Base-by-base conservation (phyloP, 2,329 filamentous ascomycete genomes). In the Cladophialophora bantiana region DNA sequence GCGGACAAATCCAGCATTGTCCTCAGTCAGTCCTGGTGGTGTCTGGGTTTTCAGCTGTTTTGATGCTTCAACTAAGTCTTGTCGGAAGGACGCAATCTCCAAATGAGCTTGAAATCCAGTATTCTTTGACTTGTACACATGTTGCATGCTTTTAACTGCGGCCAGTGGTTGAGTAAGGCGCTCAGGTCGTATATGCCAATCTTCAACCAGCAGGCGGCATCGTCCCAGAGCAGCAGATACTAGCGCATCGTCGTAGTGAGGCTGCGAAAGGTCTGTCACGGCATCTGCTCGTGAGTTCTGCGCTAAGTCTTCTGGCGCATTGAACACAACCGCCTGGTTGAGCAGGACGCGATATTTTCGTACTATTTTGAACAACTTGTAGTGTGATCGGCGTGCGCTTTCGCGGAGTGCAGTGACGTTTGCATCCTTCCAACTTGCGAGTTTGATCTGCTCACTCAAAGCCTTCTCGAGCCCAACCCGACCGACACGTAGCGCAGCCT, bases 391-490 rank as follows among this genome's bases (percentile, higher is more conserved):
- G 73, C 90, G 90, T 0, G 95, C 93, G 77, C 94, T 98, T 75
- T 97, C 93, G 71, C 90, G 88, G 15, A 99, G 82, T 0, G 93
- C 92, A 56, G 90, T 90, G 68, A 99, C 96, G 74, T 98, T 99
- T 26, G 92, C 97, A 73, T 99, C 95, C 77, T 96, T 97, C 96
- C 96, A 99, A 78, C 93, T 97, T 7, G 94, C 93, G 73, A 99
- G 83, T 60, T 96, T 88, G 15, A 99, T 86, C n/a, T 97, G 89
- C 72, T 98, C 92, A 76, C 91, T 94, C 85, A 98, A 92, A 65
- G 93, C 89, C 78, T 93, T 97, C 77, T 98, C 94, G n/a, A 98
- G 84, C 0, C 85, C 83, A 6, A 84, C 81, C 63, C 93, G 88
- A n/a, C 89, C 91, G 53, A 86, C 87, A 20, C 81, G 80, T 40